Conservation (phyloP, 768 basidiomycete genomes). For the Tulasnella sp. region DNA sequence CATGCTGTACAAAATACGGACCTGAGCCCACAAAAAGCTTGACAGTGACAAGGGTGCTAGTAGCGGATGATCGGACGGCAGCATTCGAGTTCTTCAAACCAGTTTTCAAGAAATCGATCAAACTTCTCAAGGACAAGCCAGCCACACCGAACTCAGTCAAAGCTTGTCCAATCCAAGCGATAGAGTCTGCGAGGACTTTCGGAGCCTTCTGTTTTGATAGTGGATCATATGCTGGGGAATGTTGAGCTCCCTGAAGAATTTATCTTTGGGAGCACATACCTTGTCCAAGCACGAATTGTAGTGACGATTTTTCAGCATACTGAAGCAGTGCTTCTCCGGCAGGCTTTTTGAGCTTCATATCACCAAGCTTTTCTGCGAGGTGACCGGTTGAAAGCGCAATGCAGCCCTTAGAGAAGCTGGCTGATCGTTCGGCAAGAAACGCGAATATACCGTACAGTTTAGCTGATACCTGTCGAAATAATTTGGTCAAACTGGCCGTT, state of each 20-base stretch:
- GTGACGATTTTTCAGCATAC: constrained; percentile 84
- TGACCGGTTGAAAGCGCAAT: constrained; percentile 69
- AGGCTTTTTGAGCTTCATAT: constrained; percentile 92
- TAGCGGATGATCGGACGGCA: constrained; percentile 82
- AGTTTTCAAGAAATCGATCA: constrained; percentile 84
- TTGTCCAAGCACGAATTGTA: constrained; percentile 89
- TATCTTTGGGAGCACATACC: constrained; percentile 45
- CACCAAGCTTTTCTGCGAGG: constrained; percentile 87
- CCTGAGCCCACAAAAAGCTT: constrained; percentile 84
- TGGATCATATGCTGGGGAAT: constrained; percentile 69
- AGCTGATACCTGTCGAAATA: constrained; percentile 55
- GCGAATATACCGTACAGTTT: constrained; percentile 74
- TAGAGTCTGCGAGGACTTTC: constrained; percentile 84
- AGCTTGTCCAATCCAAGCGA: constrained; percentile 77
- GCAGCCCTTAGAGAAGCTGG: constrained; percentile 75
- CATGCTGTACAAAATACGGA: constrained; percentile 26
- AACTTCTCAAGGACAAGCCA: constrained; percentile 63
- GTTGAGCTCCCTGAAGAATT: neutral
- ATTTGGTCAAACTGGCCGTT: constrained; percentile 14
- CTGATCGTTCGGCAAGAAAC: constrained; percentile 60
- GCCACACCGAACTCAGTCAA: constrained; percentile 83
- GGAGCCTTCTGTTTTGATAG: constrained; percentile 93
- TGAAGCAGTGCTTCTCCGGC: constrained; percentile 73
- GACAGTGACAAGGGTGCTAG: constrained; percentile 81
- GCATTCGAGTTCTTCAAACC: constrained; percentile 90